Evolutionary conservation across 1,284 basidiomycete species (phyloP).

Genomic region (Apiotrichum akiyoshidainum): DNA sequence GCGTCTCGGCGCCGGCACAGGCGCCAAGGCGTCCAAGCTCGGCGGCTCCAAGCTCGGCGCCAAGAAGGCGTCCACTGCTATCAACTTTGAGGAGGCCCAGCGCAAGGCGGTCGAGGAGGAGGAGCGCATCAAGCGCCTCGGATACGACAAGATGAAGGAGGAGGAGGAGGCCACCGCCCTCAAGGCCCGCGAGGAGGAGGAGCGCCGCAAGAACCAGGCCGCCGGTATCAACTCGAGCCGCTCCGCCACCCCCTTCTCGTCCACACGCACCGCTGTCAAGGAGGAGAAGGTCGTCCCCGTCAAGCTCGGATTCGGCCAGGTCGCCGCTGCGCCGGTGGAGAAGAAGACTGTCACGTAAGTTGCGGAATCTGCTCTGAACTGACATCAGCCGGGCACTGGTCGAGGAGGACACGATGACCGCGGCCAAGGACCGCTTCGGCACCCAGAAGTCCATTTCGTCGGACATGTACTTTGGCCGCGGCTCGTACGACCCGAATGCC

Average conservation of each 20-base stretch:
- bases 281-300: conserved; percentile 41
- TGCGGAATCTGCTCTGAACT: not conserved
- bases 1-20: conserved; percentile 38
- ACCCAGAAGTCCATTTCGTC: conserved; percentile 89
- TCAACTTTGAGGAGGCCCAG: conserved; percentile 90
- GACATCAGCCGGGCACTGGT: conserved; percentile 31
- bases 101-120: conserved; percentile 81
- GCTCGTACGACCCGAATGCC: conserved; percentile 74
- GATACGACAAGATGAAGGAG: conserved; percentile 78
- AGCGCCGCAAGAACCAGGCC: conserved; percentile 56
- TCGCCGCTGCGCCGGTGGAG: conserved; percentile 52
- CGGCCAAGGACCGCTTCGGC: conserved; percentile 87
- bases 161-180: conserved; percentile 57
- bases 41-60: conserved; percentile 63
- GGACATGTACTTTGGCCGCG: conserved; percentile 95
- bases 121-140: conserved; percentile 76
- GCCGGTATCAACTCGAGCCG: conserved; percentile 31
- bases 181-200: conserved; percentile 56
- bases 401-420: conserved; percentile 65
- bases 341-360: conserved; percentile 52
- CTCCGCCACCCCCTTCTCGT: conserved; percentile 15
- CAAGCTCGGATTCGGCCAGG: conserved; percentile 77
- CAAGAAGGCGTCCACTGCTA: conserved; percentile 67
- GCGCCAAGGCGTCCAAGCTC: conserved; percentile 56
- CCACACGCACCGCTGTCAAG: conserved; percentile 30